Evolutionary conservation across 768 basidiomycete species (phyloP).

Genomic region (Tricholoma matsutake): DNA sequence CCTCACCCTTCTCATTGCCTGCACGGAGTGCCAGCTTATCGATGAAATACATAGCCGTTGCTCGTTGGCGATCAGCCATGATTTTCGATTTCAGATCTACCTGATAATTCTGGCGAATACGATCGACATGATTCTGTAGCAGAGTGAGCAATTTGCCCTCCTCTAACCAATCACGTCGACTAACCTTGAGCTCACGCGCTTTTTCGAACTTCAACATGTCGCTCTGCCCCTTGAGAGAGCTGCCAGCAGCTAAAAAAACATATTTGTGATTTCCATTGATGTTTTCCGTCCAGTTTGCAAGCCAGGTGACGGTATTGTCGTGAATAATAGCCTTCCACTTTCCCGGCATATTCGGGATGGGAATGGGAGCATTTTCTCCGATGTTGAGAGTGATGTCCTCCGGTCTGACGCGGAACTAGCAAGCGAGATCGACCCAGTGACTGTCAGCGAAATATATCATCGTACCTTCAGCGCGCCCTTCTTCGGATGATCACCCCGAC

Average conservation of each 20-base stretch:
- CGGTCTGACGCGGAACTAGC: conserved; percentile 80
- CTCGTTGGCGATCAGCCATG: conserved; percentile 93
- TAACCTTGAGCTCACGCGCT: conserved; percentile 91
- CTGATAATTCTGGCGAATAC: conserved; percentile 86
- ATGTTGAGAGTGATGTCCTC: conserved; percentile 98
- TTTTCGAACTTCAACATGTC: conserved; percentile 99
- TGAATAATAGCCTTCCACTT: conserved; percentile 87
- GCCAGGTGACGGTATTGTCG: conserved; percentile 97
- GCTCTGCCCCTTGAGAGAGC: conserved; percentile 96
- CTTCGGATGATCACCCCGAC: conserved; percentile 97
- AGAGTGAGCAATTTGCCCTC: conserved; percentile 1
- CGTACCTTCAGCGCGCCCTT: conserved; percentile 91
- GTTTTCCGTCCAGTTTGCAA: conserved; percentile 99
- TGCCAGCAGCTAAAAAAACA: conserved; percentile 96
- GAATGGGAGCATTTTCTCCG: conserved; percentile 67
- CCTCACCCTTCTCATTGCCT: conserved; percentile 99
- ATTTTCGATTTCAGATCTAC: conserved; percentile 83
- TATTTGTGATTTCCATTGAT: conserved; percentile 96
- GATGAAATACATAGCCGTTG: conserved; percentile 99
- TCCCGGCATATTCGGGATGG: conserved; percentile 89
- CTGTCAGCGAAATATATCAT: conserved; percentile 1
- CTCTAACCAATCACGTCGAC: conserved; percentile 10
- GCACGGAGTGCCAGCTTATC: conserved; percentile 96
- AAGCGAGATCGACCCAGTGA: conserved; percentile 4
- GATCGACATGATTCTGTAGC: conserved; percentile 80